Base-by-base conservation (phyloP, 1,284 basidiomycete species). In the Microbotryomycetes sp. region DNA sequence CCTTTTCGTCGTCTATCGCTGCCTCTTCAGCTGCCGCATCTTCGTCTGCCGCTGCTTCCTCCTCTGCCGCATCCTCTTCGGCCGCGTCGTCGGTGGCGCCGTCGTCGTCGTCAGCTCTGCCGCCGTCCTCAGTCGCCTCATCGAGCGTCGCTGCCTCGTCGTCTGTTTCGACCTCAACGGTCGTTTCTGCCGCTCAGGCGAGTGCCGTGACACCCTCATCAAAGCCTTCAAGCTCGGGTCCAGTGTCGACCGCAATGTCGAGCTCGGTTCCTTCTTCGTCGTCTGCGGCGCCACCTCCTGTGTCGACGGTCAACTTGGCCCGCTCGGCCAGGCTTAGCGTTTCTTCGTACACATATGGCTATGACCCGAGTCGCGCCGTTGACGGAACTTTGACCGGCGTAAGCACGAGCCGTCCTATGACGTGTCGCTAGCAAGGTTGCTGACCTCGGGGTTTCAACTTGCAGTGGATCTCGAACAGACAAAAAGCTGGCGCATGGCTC, bases 401-500 rank as follows among this genome's bases (percentile, higher is more conserved):
- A 41, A 9, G 35, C n/a, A n/a, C n/a, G n/a, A n/a, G n/a, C n/a
- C n/a, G n/a, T n/a, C n/a, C n/a, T n/a, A n/a, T n/a, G n/a, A n/a
- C n/a, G n/a, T n/a, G n/a, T n/a, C n/a, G n/a, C n/a, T n/a, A n/a
- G n/a, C n/a, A n/a, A n/a, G n/a, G n/a, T n/a, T n/a, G n/a, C n/a
- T n/a, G n/a, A n/a, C n/a, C n/a, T n/a, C n/a, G n/a, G n/a, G n/a
- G n/a, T 18, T 41, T 18, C 9, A 41, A 41, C 35, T 9, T 41
- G 35, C 35, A 65, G 45, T 65, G 64, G 64, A 23, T 52, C 13
- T 45, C 64, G 1, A 16, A 35, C 41, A 26, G n/a, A 0, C 45
- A 56, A 21, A 46, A 49, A 9, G 60, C 35, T 3, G 64, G 64
- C 3, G 52, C 55, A 0, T 62, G 58, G 55, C 5, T 65, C 18